phyloP scores from a whole-genome alignment of 2,329 filamentous ascomycete genomes.

The Biscogniauxia marginata region DNA sequence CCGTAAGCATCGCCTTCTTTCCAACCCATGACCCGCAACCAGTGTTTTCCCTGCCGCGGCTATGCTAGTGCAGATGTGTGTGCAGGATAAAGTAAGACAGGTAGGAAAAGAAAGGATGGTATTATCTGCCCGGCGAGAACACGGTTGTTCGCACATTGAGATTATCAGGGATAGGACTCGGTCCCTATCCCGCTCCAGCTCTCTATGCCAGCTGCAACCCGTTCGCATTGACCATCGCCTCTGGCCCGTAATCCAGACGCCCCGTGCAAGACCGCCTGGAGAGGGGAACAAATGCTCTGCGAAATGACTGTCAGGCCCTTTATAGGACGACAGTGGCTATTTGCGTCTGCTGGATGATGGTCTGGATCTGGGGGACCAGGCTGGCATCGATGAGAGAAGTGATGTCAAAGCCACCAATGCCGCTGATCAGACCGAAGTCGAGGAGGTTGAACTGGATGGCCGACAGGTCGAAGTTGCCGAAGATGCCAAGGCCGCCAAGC shows the following conservation, averaged over 20 bases:
- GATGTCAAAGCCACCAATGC: constrained; percentile 35
- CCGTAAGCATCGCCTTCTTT: background rate
- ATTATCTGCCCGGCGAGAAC: background rate
- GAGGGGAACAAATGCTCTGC: background rate
- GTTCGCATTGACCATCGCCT: background rate
- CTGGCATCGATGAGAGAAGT: constrained; percentile 30
- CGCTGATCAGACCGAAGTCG: constrained; percentile 40
- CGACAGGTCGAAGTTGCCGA: constrained; percentile 47
- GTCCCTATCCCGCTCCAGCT: background rate
- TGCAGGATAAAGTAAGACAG: background rate
- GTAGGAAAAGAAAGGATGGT: background rate
- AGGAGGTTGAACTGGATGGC: constrained; percentile 42
- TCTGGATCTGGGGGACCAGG: constrained; percentile 33
- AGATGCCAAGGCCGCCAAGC: constrained; percentile 40
- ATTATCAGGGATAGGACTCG: background rate
- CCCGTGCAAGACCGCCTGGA: background rate
- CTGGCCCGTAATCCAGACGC: background rate
- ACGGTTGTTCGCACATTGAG: background rate
- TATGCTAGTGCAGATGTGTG: background rate
- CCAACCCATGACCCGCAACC: background rate
- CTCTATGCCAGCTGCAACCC: background rate
- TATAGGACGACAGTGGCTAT: constrained; percentile 9
- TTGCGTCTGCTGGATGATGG: constrained; percentile 28
- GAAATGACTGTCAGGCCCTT: background rate
- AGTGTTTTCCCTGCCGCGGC: background rate